A percentile compares a stretch with the other conserved stretches of the same genome.
Conservation (phyloP, 1,284 basidiomycete genomes). For the Pseudozyma thailandica region DNA sequence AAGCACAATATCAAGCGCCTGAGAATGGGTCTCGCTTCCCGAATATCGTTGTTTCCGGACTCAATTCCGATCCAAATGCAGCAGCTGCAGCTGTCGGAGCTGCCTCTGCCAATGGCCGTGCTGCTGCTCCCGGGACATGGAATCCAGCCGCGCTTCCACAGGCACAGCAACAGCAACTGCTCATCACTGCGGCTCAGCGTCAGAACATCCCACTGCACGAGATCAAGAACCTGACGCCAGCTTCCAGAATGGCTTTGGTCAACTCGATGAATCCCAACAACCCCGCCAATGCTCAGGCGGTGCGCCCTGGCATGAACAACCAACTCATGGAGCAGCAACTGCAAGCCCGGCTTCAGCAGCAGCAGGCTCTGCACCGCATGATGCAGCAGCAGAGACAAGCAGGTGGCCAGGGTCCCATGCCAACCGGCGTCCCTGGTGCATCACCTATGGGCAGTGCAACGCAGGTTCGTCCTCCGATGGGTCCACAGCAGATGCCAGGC, state of each 20-base stretch:
- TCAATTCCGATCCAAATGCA: slow-evolving; percentile 21
- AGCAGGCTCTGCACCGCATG: slow-evolving; percentile 54
- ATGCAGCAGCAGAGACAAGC: slow-evolving; percentile 56
- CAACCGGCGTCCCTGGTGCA: slow-evolving; percentile 23
- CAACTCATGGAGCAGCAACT: slow-evolving; percentile 53
- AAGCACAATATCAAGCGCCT: slow-evolving; percentile 41
- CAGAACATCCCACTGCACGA: slow-evolving; percentile 63
- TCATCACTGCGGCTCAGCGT: slow-evolving; percentile 58
- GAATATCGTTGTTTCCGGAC: slow-evolving; percentile 41
- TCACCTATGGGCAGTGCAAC: slow-evolving; percentile 31
- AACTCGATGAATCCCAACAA: slow-evolving; percentile 57
- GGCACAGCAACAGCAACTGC: slow-evolving; percentile 62
- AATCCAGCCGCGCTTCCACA: slow-evolving; percentile 48
- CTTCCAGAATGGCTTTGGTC: slow-evolving; percentile 54
- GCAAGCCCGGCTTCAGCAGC: slow-evolving; percentile 55
- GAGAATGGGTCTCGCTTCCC: slow-evolving; percentile 48
- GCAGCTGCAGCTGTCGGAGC: slow-evolving; percentile 5
- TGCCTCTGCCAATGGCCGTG: slow-evolving; percentile 25
- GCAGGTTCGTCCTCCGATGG: slow-evolving; percentile 45
- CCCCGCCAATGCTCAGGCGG: slow-evolving; percentile 40
- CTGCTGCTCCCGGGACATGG: slow-evolving; percentile 33
- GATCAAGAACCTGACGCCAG: slow-evolving; percentile 61
- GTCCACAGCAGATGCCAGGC: slow-evolving; percentile 38
- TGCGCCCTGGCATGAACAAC: slow-evolving; percentile 43
- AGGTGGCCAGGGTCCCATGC: slow-evolving; percentile 20